Percentiles rank a stretch among this genome's conserved stretches.
Evolutionary conservation across 2,329 filamentous ascomycete genomes (phyloP).

Genomic region (Pseudogymnoascus sp.): DNA sequence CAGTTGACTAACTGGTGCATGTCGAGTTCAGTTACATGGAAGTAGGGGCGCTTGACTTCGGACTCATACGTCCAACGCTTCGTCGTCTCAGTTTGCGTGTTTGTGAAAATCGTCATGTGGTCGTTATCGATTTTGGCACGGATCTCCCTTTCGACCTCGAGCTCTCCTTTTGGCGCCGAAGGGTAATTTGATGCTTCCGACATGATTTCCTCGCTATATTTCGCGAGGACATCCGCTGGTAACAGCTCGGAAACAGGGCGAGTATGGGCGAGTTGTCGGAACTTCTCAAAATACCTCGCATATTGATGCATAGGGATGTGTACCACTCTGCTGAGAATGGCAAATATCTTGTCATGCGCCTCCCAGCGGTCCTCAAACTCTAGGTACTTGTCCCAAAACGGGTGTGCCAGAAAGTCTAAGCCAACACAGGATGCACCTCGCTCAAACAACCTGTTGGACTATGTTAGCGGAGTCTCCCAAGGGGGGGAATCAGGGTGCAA

Average conservation of each 20-base stretch:
- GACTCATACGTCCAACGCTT: slow-evolving; percentile 94
- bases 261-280: slow-evolving; percentile 65
- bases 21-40: slow-evolving; percentile 90
- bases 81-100: slow-evolving; percentile 77
- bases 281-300: slow-evolving; percentile 87
- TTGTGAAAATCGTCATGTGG: slow-evolving; percentile 72
- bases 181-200: slow-evolving; percentile 49
- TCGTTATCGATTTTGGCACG: slow-evolving; percentile 70
- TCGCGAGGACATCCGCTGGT: slow-evolving; percentile 56
- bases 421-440: slow-evolving; percentile 78
- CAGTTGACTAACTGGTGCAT: slow-evolving; percentile 79
- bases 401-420: slow-evolving; percentile 86
- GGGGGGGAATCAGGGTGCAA: slow-evolving; percentile 18
- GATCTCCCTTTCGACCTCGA: slow-evolving; percentile 77
- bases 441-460: slow-evolving; percentile 68
- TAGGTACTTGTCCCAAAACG: slow-evolving; percentile 98
- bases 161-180: slow-evolving; percentile 51
- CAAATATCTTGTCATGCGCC: slow-evolving; percentile 74
- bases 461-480: slow-evolving; percentile 9
- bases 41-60: slow-evolving; percentile 92
- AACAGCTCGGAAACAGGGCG: slow-evolving; percentile 68
- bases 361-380: slow-evolving; percentile 93
- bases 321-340: slow-evolving; percentile 72
- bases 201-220: slow-evolving; percentile 65
- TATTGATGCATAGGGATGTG: slow-evolving; percentile 94